Base-by-base conservation (phyloP, 345 rosid species). In the Corchorus capsularis region DNA sequence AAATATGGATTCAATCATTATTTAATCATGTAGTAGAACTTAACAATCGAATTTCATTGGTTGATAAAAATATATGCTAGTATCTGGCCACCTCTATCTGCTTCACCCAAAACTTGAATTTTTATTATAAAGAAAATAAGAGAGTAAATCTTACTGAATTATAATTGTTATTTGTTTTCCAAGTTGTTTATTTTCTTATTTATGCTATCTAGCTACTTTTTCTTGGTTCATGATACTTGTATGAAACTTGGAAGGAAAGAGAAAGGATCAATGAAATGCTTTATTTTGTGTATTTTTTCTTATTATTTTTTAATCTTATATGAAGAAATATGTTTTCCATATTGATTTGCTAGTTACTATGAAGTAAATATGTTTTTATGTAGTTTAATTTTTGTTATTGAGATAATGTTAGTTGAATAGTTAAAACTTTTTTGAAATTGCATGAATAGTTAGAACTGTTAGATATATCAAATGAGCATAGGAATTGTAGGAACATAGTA, bases 261-360 rank as follows among this genome's bases (percentile, higher is more conserved):
- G 5, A 55, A 19, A 57, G 34, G 20, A 8, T 10, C 71, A 52
- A 71, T 50, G 47, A 52, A 46, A 72, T 52, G 52, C 69, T 76
- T 60, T 7, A 10, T 54, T 53, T 56, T 59, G 37, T 2, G 3
- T 49, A 52, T 14, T 70, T 63, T 16, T 52, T 70, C 19, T 13
- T 6, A 9, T 53, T 12, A 27, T 14, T 32, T 50, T n/a, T 65
- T n/a, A 1, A 6, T 7, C 8, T 2, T 19, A n/a, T n/a, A 8
- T 56, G 12, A 10, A 56, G 60, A 56, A 56, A 2, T 20, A 20
- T 20, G 15, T n/a, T n/a, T 19, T n/a, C 60, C 27, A 27, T 27
- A 27, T 27, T 27, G 27, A 27, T 27, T 56, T 19, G 32, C 20
- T 10, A 32, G 19, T 56, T 56, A 56, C 2, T 8, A 9, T 56